Percentiles rank a stretch among this genome's conserved stretches.
phyloP scores from a whole-genome alignment of 208 protist species.

The Leishmania braziliensis region DNA sequence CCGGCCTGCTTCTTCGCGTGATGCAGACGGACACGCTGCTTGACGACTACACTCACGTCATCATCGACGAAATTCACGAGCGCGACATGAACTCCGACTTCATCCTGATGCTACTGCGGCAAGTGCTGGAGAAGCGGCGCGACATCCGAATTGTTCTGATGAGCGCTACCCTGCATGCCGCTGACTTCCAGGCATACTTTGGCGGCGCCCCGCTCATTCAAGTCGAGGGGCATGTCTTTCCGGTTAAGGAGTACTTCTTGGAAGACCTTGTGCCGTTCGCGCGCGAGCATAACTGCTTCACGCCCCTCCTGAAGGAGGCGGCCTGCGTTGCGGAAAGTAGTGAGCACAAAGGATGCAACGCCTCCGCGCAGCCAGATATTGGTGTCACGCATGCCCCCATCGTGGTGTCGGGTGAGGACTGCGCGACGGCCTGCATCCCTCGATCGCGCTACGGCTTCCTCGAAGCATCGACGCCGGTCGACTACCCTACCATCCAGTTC shows the following conservation, averaged over 20 bases:
- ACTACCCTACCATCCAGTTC: slow-evolving; percentile 82
- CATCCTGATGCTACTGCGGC: slow-evolving; percentile 97
- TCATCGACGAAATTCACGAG: slow-evolving; percentile 99
- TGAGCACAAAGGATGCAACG: background rate
- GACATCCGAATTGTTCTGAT: slow-evolving; percentile 98
- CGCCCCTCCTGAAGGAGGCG: slow-evolving; percentile 74
- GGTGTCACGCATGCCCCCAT: background rate
- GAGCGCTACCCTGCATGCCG: slow-evolving; percentile 93
- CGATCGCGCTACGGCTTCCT: slow-evolving; percentile 64
- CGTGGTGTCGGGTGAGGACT: background rate
- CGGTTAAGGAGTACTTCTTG: slow-evolving; percentile 85
- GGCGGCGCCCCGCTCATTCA: slow-evolving; percentile 77
- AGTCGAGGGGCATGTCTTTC: slow-evolving; percentile 82
- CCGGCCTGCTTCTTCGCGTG: slow-evolving; percentile 98
- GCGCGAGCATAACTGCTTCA: slow-evolving; percentile 72
- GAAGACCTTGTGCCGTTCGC: slow-evolving; percentile 76
- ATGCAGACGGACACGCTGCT: slow-evolving; percentile 87
- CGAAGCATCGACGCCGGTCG: slow-evolving; percentile 64
- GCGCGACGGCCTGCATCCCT: background rate
- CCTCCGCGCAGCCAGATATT: slow-evolving; percentile 15
- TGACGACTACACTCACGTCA: slow-evolving; percentile 95
- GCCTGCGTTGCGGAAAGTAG: background rate
- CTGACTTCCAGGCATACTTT: slow-evolving; percentile 89
- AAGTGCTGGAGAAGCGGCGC: slow-evolving; percentile 61
- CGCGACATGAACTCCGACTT: slow-evolving; percentile 99